These are phyloP conservation scores for Verbena officinalis DNA, from an alignment of 257 asterid species.

Conservation along the genomic window DNA sequence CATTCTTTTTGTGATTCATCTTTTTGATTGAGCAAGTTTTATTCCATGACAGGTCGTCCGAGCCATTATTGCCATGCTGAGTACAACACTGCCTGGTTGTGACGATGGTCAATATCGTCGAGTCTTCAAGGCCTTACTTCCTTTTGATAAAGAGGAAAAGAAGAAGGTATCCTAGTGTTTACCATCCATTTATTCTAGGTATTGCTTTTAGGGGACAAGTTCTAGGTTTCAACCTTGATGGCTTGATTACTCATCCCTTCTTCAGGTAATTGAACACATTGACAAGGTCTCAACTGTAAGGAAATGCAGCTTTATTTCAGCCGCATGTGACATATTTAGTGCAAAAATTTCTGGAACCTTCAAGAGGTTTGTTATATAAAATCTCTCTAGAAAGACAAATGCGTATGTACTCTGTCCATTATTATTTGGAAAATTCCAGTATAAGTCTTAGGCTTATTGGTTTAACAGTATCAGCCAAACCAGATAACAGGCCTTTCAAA, in stretches of 20 bases:
- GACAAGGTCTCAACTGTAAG: conserved; percentile 83
- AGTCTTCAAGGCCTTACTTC: conserved; percentile 81
- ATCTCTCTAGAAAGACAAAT: background rate
- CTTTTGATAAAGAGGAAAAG: conserved; percentile 82
- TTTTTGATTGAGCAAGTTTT: conserved; percentile 36
- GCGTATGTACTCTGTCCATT: conserved; percentile 9
- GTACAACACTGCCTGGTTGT: conserved; percentile 85
- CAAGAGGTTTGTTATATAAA: conserved; percentile 59
- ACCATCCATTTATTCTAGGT: conserved; percentile 21
- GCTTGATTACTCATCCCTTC: conserved; percentile 31
- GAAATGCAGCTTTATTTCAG: conserved; percentile 86
- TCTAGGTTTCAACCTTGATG: conserved; percentile 22
- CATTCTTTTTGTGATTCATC: conserved; percentile 25
- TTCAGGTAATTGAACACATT: conserved; percentile 84
- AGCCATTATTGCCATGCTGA: conserved; percentile 83
- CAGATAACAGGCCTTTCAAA: background rate
- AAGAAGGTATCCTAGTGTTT: conserved; percentile 60
- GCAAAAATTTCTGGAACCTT: conserved; percentile 95
- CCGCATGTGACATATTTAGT: conserved; percentile 82
- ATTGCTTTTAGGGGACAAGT: conserved; percentile 16
- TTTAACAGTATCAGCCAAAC: conserved; percentile 2
- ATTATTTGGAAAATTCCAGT: conserved; percentile 21
- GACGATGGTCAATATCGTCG: conserved; percentile 77
- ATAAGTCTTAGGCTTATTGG: conserved; percentile 18
- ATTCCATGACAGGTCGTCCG: conserved; percentile 62